phyloP scores from a whole-genome alignment of 2,329 filamentous ascomycete species.

The Fusarium lyarnte region DNA sequence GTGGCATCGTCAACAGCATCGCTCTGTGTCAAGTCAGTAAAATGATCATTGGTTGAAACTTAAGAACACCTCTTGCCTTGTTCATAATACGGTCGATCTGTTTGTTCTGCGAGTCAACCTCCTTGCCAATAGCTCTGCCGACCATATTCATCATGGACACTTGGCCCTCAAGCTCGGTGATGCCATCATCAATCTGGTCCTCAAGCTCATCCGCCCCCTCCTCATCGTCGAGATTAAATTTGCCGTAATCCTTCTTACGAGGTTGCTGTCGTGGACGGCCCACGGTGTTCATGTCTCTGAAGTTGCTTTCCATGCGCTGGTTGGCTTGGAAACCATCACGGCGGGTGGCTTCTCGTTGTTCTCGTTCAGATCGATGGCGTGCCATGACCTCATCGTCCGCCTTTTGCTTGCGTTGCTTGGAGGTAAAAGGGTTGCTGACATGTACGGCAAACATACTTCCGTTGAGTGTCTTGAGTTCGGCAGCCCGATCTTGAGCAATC shows the following conservation, averaged over 20 bases:
- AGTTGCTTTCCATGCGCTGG: constrained; percentile 63
- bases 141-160: constrained; percentile 77
- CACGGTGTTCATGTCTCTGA: constrained; percentile 53
- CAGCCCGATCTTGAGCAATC: constrained; percentile 80
- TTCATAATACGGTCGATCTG: constrained; percentile 77
- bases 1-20: constrained; percentile 86
- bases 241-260: constrained; percentile 59
- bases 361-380: constrained; percentile 72
- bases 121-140: constrained; percentile 76
- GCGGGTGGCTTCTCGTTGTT: constrained; percentile 71
- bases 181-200: constrained; percentile 65
- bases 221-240: constrained; percentile 82
- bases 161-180: constrained; percentile 74
- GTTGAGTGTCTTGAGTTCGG: constrained; percentile 86
- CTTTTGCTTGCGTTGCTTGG: constrained; percentile 68
- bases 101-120: constrained; percentile 81
- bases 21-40: constrained; percentile 64
- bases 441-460: constrained; percentile 91
- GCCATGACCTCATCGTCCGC: constrained; percentile 76
- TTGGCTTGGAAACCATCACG: constrained; percentile 60
- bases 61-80: constrained; percentile 66
- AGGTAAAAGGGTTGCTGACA: constrained; percentile 81
- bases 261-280: constrained; percentile 44
- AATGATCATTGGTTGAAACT: not conserved
- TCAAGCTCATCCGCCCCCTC: constrained; percentile 61